Evolutionary conservation across 2,329 filamentous ascomycete species (phyloP).

Genomic region (Diaporthe helianthi): DNA sequence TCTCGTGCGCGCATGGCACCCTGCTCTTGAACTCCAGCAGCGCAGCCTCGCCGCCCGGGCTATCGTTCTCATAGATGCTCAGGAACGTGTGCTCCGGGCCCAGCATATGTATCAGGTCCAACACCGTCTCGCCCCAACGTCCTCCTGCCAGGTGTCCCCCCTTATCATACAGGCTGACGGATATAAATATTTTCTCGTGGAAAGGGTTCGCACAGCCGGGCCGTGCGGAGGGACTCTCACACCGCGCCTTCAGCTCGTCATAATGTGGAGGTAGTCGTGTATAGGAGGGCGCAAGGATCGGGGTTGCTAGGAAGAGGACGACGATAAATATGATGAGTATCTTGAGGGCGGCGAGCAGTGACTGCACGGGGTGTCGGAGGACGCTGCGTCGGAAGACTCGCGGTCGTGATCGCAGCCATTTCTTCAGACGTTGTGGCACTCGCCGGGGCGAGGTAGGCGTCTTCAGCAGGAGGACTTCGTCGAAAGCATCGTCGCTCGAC

Average conservation of each 20-base stretch:
- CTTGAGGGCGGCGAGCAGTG: slow-evolving; percentile 35
- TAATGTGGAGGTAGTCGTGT: slow-evolving; percentile 49
- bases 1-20: slow-evolving; percentile 53
- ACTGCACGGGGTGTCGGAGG: slow-evolving; percentile 29
- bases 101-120: slow-evolving; percentile 69
- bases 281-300: slow-evolving; percentile 52
- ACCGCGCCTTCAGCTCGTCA: slow-evolving; percentile 42
- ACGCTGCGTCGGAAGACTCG: slow-evolving; percentile 31
- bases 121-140: slow-evolving; percentile 67
- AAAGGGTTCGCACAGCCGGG: slow-evolving; percentile 48
- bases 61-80: slow-evolving; percentile 77
- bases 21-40: slow-evolving; percentile 59
- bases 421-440: slow-evolving; percentile 9
- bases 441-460: background rate
- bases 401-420: slow-evolving; percentile 33
- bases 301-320: slow-evolving; percentile 43
- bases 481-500: slow-evolving; percentile 28
- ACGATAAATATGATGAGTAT: slow-evolving; percentile 41
- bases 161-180: slow-evolving; percentile 72
- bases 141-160: slow-evolving; percentile 66
- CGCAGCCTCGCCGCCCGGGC: slow-evolving; percentile 60
- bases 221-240: slow-evolving; percentile 39
- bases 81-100: slow-evolving; percentile 73
- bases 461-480: slow-evolving; percentile 24
- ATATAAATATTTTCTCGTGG: slow-evolving; percentile 76